Evolutionary conservation across 805 yeast species (phyloP), one percentile per base, ranked within the genome.

Genomic region (Candida nonsorbophila): DNA sequence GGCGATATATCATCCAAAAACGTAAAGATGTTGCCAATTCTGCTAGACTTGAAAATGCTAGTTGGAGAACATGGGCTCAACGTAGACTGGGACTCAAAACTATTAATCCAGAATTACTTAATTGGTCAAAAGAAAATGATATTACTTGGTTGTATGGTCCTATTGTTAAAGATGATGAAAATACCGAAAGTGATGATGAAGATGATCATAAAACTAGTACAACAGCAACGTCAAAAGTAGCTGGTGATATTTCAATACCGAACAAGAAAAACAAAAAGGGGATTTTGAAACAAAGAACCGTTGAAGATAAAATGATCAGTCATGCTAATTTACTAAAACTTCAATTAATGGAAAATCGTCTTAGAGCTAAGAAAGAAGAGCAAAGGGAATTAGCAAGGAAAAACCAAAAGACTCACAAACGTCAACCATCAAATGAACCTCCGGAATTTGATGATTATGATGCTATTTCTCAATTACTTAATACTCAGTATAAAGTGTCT

Each of bases 91-190:
- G 75, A 56, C 51, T 65, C 35, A 62, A 62, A 65, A 92, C 98
- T 0, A 84, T 90, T 5, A 77, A 88, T 12, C 98, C 99, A 1
- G 94, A 86, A 47, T 72, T 75, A 20, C 84, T 92, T 26, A 90
- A 92, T 55, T 92, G 99, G 99, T 77, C 86, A 24, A 92, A 94
- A 58, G 99, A 92, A 47, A 80, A 82, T 34, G 99, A 92, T 54
- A 96, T 92, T 7, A 87, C 97, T 1, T 92, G 98, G 98, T 71
- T 92, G 9, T 92, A 90, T 58, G 99, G 99, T 1, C 99, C 99
- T 0, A 63, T 77, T 14, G 66, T 74, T 32, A 67, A 66, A 33
- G 77, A 72, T 32, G 64, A 60, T 16, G 56, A 48, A 20, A 37
- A 41, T 19, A 42, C 38, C 13, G 32, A 29, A 12, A 49, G 44